Evolutionary conservation across 2,329 filamentous ascomycete genomes (phyloP), one percentile per base, ranked within the genome.

Genomic region (Parastagonospora nodorum): DNA sequence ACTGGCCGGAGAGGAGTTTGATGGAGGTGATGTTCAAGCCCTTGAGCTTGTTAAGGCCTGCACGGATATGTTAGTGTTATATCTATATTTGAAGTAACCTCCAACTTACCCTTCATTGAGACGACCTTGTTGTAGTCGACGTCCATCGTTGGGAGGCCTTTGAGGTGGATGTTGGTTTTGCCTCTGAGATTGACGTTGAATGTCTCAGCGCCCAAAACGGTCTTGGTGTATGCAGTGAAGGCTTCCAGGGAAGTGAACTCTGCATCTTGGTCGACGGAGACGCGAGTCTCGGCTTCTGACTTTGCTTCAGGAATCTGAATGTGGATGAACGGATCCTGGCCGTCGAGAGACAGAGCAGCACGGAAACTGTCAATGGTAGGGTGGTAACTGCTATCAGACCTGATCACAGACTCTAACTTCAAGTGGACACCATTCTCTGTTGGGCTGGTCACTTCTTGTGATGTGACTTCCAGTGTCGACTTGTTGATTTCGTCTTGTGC

Each of bases 11-110:
- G 30, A 76, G 69, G 57, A 87, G 78, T 36, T 73, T 72, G 55
- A 82, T 78, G 35, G 83, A 74, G 45, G 72, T 76, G 50, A 87
- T 79, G 48, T 74, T 74, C 53, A 82, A 79, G 32, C 82, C 75
- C 28, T 71, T 74, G 52, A 89, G 83, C 51, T 78, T 75, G 64
- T 85, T 83, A 12, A 87, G 74, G 2, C 81, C 84, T 86, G 45
- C 8, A 24, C 5, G 29, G 14, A 9, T 27, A 1, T 8, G 31
- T 57, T 40, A 50, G 37, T 35, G 15, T 42, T n/a, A 9, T 29
- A 14, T 43, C 42, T 47, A 38, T 38, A 41, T 39, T 28, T 29
- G 11, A 35, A 7, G 11, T 16, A 14, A 24, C 1, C 14, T n/a
- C 10, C 11, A 8, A 58, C 66, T 19, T 62, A 84, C 83, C 82